Conservation (phyloP, 2,329 filamentous ascomycete species). For the Xylaria sp. region DNA sequence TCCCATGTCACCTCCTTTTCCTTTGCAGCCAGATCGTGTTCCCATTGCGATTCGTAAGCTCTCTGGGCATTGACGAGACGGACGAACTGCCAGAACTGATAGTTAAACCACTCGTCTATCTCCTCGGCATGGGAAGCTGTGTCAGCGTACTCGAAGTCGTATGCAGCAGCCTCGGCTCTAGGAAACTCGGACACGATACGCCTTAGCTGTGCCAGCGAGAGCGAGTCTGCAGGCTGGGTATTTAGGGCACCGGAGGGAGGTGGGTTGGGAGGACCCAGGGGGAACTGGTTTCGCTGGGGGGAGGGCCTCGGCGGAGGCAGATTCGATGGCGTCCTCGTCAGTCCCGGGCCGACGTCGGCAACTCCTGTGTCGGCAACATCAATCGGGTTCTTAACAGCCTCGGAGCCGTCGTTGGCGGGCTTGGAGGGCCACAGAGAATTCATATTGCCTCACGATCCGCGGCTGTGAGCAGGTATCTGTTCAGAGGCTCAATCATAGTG, state of each 20-base stretch:
- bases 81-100: slow-evolving; percentile 85
- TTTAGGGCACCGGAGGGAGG: slow-evolving; percentile 43
- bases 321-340: slow-evolving; percentile 36
- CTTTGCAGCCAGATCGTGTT: slow-evolving; percentile 59
- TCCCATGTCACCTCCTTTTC: slow-evolving; percentile 70
- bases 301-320: slow-evolving; percentile 44
- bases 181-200: slow-evolving; percentile 80
- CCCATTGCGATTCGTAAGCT: slow-evolving; percentile 82
- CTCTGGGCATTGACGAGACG: slow-evolving; percentile 80
- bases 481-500: slow-evolving; percentile 44
- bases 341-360: slow-evolving; percentile 45
- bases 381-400: slow-evolving; percentile 43
- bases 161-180: slow-evolving; percentile 74
- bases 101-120: slow-evolving; percentile 97
- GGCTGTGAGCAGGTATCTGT: slow-evolving; percentile 36
- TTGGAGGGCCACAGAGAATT: slow-evolving; percentile 58
- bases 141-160: slow-evolving; percentile 87
- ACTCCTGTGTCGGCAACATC: slow-evolving; percentile 51
- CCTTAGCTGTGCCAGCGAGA: slow-evolving; percentile 79
- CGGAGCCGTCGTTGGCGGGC: slow-evolving; percentile 52
- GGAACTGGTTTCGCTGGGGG: slow-evolving; percentile 48
- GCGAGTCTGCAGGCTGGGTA: slow-evolving; percentile 69
- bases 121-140: slow-evolving; percentile 82
- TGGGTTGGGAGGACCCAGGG: slow-evolving; percentile 48
- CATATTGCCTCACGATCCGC: slow-evolving; percentile 53